These are phyloP conservation scores for Austropuccinia psidii DNA, from an alignment of 1,284 basidiomycete genomes.

Conservation along the genomic window DNA sequence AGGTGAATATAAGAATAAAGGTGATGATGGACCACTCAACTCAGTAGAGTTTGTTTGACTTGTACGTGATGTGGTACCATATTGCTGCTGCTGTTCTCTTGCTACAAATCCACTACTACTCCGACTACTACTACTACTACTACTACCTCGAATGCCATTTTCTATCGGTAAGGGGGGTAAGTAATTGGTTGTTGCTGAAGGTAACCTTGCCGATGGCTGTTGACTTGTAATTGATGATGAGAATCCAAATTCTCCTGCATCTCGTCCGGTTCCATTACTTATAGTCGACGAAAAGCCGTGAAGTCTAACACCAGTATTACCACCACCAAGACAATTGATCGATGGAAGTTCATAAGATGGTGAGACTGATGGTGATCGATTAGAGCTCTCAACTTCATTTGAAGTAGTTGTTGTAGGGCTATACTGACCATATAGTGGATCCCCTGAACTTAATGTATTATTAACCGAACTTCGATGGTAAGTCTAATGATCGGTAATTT, in stretches of 20 bases:
- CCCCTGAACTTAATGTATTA: not conserved
- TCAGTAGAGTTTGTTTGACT: not conserved
- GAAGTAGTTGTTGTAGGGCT: too few relatives aligned
- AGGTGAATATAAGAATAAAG: constrained; percentile 1
- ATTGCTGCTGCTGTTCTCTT: not conserved
- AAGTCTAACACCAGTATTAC: not conserved
- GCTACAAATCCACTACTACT: not conserved
- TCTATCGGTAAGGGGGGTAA: not conserved
- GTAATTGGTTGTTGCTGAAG: not conserved
- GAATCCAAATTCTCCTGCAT: not conserved
- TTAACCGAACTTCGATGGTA: not conserved
- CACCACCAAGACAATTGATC: not conserved
- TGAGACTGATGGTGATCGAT: constrained; percentile 14
- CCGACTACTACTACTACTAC: not conserved
- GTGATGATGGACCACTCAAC: not conserved
- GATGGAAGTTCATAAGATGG: constrained; percentile 27
- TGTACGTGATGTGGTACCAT: not conserved
- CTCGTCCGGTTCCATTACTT: not conserved
- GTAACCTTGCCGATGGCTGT: not conserved
- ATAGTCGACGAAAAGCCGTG: not conserved
- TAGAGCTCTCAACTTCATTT: not conserved
- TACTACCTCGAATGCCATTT: not conserved
- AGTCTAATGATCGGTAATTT: not conserved
- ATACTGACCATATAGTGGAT: constrained; percentile 11
- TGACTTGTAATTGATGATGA: not conserved